Evolutionary conservation across 352 stramenopile genomes (phyloP).

Genomic region (Pythium rhizo-oryzae): DNA sequence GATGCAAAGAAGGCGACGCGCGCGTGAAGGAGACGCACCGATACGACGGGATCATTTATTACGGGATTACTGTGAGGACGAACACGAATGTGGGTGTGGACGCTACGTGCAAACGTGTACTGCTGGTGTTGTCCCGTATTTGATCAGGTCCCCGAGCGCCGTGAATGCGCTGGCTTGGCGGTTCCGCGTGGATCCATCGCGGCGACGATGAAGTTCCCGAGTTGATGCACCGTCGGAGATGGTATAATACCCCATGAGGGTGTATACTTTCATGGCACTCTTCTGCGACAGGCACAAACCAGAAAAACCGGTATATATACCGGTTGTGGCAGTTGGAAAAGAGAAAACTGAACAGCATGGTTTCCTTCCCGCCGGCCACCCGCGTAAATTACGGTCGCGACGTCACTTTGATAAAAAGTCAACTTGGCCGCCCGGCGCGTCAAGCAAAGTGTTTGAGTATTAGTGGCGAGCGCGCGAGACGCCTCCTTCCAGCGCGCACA

Average conservation of each 20-base stretch:
- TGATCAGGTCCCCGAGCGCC: no score
- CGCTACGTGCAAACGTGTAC: no score
- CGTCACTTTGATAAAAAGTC: slow-evolving; percentile 21
- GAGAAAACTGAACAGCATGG: slow-evolving; percentile 6
- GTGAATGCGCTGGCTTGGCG: no score
- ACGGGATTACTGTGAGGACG: no score
- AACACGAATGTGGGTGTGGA: no score
- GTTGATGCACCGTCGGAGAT: no score
- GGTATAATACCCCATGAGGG: slow-evolving; percentile 5
- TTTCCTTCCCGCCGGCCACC: slow-evolving; percentile 11
- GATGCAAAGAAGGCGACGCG: slow-evolving; percentile 6
- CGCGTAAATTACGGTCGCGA: slow-evolving; percentile 14
- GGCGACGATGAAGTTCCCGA: no score
- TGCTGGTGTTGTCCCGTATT: no score
- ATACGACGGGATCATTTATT: slow-evolving; percentile 7
- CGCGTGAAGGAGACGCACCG: slow-evolving; percentile 2
- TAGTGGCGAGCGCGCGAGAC: neutral
- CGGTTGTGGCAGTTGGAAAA: slow-evolving; percentile 12
- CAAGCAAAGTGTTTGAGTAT: slow-evolving; percentile 6
- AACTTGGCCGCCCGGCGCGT: slow-evolving; percentile 4
- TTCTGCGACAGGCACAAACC: neutral
- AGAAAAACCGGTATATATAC: slow-evolving; percentile 4
- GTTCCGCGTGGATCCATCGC: no score
- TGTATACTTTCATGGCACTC: slow-evolving; percentile 1
- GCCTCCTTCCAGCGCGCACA: neutral